Evolutionary conservation across 257 asterid genomes (phyloP).

Genomic region (Solanum ossicruentum): DNA sequence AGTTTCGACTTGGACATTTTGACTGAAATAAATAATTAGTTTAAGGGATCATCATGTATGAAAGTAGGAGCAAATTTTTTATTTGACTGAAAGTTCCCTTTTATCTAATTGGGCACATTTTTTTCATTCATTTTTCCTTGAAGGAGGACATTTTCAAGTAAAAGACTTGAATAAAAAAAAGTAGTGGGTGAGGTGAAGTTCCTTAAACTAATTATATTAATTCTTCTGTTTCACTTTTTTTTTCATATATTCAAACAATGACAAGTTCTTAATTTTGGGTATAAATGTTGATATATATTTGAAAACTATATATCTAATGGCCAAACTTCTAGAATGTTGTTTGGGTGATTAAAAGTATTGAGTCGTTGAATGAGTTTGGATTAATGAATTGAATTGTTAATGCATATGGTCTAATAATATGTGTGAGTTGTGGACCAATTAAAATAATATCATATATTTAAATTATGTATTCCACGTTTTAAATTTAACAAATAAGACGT

Average conservation of each 20-base stretch:
- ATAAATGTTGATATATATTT: no score
- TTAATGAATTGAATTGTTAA: no score
- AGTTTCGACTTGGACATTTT: not conserved
- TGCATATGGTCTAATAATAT: not conserved
- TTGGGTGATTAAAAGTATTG: not conserved
- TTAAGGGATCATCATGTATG: not conserved
- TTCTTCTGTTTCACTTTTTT: no score
- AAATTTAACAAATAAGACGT: not conserved
- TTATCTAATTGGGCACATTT: not conserved
- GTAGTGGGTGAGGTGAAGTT: not conserved
- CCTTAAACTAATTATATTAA: no score
- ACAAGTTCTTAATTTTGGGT: no score
- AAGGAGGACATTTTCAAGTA: not conserved
- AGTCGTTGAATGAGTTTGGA: not conserved
- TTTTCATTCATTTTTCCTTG: no score
- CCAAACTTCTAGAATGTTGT: not conserved
- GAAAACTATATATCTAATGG: no score
- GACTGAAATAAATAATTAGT: not conserved
- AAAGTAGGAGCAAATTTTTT: not conserved
- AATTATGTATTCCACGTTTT: not conserved
- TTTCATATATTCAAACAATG: no score
- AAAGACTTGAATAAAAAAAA: no score
- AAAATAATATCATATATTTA: not conserved
- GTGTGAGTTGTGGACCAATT: not conserved
- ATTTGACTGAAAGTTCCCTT: not conserved